phyloP scores from a whole-genome alignment of 768 basidiomycete genomes.

The Boletus bicolor region DNA sequence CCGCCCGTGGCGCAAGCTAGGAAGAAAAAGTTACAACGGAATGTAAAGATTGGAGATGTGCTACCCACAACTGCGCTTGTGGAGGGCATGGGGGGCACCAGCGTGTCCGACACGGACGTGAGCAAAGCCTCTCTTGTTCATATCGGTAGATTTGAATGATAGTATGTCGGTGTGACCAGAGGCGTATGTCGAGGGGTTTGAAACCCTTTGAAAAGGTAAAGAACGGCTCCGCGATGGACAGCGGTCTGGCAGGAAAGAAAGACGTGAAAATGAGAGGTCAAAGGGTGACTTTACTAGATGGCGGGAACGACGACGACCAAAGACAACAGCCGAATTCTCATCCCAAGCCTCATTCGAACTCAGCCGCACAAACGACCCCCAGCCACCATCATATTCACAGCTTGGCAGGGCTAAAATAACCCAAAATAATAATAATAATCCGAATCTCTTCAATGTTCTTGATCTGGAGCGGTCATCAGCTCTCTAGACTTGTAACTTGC shows the following conservation, averaged over 20 bases:
- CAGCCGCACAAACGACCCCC: slow-evolving; percentile 13
- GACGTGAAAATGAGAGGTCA: slow-evolving; percentile 16
- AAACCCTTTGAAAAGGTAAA: slow-evolving; percentile 16
- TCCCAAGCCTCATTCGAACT: slow-evolving; percentile 22
- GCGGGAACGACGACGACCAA: slow-evolving; percentile 9
- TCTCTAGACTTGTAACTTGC: slow-evolving; percentile 27
- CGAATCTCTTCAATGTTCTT: slow-evolving; percentile 18
- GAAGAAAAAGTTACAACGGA: background rate
- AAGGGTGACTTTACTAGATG: background rate
- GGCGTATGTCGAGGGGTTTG: background rate
- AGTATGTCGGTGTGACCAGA: slow-evolving; percentile 5
- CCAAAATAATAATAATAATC: background rate
- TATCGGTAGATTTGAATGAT: slow-evolving; percentile 8
- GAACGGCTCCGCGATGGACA: slow-evolving; percentile 28
- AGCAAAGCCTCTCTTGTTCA: slow-evolving; percentile 30
- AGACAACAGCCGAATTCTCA: slow-evolving; percentile 2
- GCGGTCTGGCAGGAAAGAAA: slow-evolving; percentile 22
- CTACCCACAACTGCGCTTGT: slow-evolving; percentile 29
- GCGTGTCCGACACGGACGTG: slow-evolving; percentile 26
- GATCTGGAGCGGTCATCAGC: slow-evolving; percentile 18
- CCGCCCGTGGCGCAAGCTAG: slow-evolving; percentile 54
- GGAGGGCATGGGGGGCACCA: slow-evolving; percentile 13
- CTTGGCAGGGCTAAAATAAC: background rate
- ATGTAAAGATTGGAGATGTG: background rate
- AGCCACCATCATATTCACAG: slow-evolving; percentile 7